Evolutionary conservation across 1,139 yeast genomes (phyloP).

Genomic region (Pichia sp.): DNA sequence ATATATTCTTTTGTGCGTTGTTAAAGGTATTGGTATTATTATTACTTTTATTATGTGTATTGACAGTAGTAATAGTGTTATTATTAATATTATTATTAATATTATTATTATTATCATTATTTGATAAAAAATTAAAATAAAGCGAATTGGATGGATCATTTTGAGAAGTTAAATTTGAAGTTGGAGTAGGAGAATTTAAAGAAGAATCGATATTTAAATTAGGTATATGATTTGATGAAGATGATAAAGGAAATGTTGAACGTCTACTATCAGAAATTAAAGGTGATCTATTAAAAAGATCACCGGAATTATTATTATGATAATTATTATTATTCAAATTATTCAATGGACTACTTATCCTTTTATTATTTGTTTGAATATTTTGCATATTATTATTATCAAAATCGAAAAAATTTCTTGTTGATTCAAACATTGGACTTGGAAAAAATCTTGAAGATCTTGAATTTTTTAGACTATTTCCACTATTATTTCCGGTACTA

Average conservation of each 20-base stretch:
- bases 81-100: background rate
- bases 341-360: background rate
- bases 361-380: background rate
- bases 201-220: background rate
- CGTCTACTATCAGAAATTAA: slow-evolving; percentile 3
- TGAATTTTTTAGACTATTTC: background rate
- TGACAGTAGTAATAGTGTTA: background rate
- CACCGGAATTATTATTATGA: background rate
- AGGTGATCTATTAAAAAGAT: slow-evolving; percentile 1
- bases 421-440: slow-evolving; percentile 26
- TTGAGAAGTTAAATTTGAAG: slow-evolving; percentile 1
- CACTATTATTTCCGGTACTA: background rate
- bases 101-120: background rate
- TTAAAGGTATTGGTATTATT: background rate
- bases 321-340: background rate
- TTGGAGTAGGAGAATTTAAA: slow-evolving; percentile 3
- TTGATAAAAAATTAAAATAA: slow-evolving; percentile 1
- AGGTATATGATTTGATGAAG: background rate
- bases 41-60: background rate
- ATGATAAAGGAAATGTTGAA: slow-evolving; percentile 2
- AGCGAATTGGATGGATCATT: slow-evolving; percentile 5
- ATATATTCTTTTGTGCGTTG: background rate
- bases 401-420: slow-evolving; percentile 17
- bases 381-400: background rate
- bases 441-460: slow-evolving; percentile 36